A percentile compares a stretch with the other conserved stretches of the same genome.
Evolutionary conservation across 306 rosid genomes (phyloP).

Genomic region (Malus sylvestris): DNA sequence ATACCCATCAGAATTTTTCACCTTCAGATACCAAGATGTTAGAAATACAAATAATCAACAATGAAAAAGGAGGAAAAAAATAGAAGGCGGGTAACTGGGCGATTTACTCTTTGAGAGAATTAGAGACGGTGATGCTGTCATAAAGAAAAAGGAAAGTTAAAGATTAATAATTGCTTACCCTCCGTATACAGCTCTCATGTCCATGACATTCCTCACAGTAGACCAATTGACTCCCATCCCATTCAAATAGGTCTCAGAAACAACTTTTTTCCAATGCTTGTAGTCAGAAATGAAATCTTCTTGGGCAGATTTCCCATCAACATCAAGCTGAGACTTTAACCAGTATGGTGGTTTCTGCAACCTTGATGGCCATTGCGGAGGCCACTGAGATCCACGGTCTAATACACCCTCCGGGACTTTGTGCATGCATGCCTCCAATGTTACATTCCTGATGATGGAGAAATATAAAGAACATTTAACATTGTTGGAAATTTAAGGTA

Average conservation of each 20-base stretch:
- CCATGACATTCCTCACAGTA: conserved; percentile 74
- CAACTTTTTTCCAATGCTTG: conserved; percentile 63
- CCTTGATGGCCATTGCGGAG: conserved; percentile 67
- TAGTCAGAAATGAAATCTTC: conserved; percentile 58
- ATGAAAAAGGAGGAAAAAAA: not conserved
- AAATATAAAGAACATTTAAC: not conserved
- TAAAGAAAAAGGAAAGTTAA: not conserved
- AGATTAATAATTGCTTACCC: conserved; percentile 48
- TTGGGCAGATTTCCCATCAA: conserved; percentile 49
- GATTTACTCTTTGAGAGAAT: not conserved
- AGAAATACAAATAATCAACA: not conserved
- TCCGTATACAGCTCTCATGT: conserved; percentile 84
- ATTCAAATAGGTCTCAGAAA: conserved; percentile 54
- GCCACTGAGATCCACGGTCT: conserved; percentile 69
- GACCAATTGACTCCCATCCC: conserved; percentile 76
- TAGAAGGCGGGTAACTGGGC: not conserved
- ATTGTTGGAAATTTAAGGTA: not conserved
- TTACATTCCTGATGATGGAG: conserved; percentile 58
- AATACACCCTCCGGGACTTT: conserved; percentile 45
- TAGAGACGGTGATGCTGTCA: not conserved
- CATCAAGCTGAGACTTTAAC: conserved; percentile 54
- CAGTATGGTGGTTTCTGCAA: conserved; percentile 77
- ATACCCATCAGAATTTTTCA: not conserved
- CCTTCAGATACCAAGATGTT: not conserved
- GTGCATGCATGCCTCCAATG: conserved; percentile 67